These are phyloP conservation scores for Trichoderma citrinoviride DNA, from an alignment of 2,329 filamentous ascomycete genomes.

Conservation along the genomic window DNA sequence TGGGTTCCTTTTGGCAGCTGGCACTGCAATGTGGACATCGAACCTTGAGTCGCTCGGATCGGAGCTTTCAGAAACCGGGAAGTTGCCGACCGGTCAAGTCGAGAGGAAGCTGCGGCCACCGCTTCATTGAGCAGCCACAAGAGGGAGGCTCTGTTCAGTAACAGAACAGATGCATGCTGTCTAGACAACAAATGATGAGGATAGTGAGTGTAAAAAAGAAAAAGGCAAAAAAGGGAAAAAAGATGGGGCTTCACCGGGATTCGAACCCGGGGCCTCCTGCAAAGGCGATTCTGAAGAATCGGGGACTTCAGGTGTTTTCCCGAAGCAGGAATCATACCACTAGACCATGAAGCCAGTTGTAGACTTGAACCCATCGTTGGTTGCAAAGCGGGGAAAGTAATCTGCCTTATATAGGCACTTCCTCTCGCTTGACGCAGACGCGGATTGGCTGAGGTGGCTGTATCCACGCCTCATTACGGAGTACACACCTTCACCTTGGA, in stretches of 20 bases:
- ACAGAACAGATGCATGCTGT: no score
- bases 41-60: not conserved
- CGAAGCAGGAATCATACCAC: slow-evolving; percentile 30
- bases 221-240: slow-evolving; percentile 8
- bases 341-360: slow-evolving; percentile 28
- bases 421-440: not conserved
- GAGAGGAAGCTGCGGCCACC: no score
- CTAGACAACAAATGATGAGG: not conserved
- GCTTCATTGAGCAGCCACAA: no score
- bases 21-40: not conserved
- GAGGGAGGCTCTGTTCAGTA: no score
- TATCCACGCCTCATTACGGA: not conserved
- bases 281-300: slow-evolving; percentile 26
- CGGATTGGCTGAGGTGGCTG: not conserved
- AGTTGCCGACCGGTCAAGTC: not conserved
- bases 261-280: slow-evolving; percentile 28
- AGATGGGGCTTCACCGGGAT: slow-evolving; percentile 25
- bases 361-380: slow-evolving; percentile 19
- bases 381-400: not conserved
- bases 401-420: not conserved
- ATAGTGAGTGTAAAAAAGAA: not conserved
- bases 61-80: not conserved
- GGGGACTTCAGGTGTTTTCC: slow-evolving; percentile 23
- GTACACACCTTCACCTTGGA: not conserved
- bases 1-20: not conserved